Base-by-base conservation (phyloP, 1,139 yeast species). In the Saccharomycopsis hybrid region DNA sequence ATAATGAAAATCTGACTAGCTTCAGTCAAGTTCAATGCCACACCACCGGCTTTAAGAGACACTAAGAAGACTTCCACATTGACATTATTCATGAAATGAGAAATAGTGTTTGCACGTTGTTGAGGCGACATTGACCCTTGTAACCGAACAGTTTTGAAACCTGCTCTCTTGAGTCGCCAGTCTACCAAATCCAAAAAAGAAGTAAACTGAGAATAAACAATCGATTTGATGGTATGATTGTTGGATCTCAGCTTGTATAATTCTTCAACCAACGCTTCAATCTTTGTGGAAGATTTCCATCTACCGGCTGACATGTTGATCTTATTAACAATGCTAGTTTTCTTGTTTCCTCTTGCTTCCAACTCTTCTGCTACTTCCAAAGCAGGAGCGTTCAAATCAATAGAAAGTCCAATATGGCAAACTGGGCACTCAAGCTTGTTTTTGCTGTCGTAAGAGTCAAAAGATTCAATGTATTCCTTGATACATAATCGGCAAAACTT, bases 31-130 rank as follows among this genome's bases (percentile, higher is more conserved):
- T 92, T 92, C 58, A 92, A 74, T 0, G 98, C 98, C 37, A 92
- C 98, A 67, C 98, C 98, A 57, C 99, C 99, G 0, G 99, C 98
- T 62, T 92, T 92, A 59, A 94, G 74, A 31, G 97, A 89, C 5
- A 92, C 98, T 54, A 92, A 68, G 62, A 92, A 92, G 7, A 92
- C 95, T 65, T 92, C 97, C 31, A 92, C 97, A 41, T 77, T 78
- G 0, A 96, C 85, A 53, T 88, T 90, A 47, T 85, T 90, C 95
- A 90, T 87, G 60, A 92, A 92, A 63, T 88, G 82, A 59, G 81
- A 78, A 65, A 92, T 92, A 36, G 95, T 86, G 56, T 85, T 85
- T 59, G 89, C 97, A 62, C 98, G 77, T 63, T 92, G 98, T 25
- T 82, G 79, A 1, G 98, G 98, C 0, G 96, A 82, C 97, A 92